Conservation (phyloP, 2,329 filamentous ascomycete species). For the Didymellaceae sp. region DNA sequence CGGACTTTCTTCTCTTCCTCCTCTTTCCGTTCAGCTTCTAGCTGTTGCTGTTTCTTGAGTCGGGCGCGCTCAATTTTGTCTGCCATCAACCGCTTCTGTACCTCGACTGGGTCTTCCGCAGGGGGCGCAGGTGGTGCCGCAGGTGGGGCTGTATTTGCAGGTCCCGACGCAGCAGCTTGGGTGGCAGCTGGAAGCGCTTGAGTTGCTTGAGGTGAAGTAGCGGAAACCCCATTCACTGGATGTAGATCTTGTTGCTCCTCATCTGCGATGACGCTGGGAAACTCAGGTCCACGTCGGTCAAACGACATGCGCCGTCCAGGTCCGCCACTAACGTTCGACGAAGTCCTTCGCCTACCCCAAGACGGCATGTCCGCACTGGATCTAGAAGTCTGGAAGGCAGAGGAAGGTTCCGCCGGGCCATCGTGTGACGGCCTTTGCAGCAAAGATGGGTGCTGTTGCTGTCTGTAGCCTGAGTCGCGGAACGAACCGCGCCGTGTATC, state of each 20-base stretch:
- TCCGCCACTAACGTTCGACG: constrained; percentile 88
- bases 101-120: constrained; percentile 67
- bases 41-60: constrained; percentile 66
- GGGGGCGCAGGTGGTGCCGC: constrained; percentile 49
- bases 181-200: constrained; percentile 46
- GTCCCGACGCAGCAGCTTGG: constrained; percentile 41
- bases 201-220: constrained; percentile 38
- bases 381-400: constrained; percentile 82
- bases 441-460: constrained; percentile 71
- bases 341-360: constrained; percentile 79
- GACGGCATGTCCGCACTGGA: constrained; percentile 67
- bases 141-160: constrained; percentile 29
- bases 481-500: constrained; percentile 73
- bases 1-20: constrained; percentile 75
- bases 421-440: constrained; percentile 74
- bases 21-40: constrained; percentile 69
- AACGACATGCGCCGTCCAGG: constrained; percentile 72
- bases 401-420: constrained; percentile 79
- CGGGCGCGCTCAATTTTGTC: constrained; percentile 71
- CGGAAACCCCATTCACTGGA: constrained; percentile 39
- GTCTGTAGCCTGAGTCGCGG: constrained; percentile 72
- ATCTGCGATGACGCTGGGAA: constrained; percentile 34
- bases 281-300: constrained; percentile 54
- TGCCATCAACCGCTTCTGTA: constrained; percentile 73
- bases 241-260: constrained; percentile 41